These are phyloP conservation scores for Omphalea diandra DNA, from an alignment of 441 rosid species.

Conservation along the genomic window DNA sequence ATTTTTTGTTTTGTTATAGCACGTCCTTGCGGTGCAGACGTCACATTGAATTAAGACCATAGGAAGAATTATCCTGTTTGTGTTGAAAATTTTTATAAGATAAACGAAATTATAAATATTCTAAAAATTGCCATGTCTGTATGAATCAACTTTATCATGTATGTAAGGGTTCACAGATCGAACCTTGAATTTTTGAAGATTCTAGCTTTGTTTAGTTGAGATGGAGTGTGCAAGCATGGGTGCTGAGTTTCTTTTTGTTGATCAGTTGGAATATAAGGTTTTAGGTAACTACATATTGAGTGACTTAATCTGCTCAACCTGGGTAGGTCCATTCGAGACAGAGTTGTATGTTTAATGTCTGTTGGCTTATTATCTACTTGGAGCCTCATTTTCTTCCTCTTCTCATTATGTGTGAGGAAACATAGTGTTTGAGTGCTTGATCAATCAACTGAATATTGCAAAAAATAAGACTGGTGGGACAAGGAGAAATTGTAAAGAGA, in stretches of 20 bases:
- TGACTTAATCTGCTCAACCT: background rate
- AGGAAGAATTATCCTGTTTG: no score
- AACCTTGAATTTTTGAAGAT: background rate
- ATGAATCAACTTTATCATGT: background rate
- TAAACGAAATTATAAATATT: no score
- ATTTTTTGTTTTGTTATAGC: no score
- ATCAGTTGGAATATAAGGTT: background rate
- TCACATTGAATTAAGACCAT: no score
- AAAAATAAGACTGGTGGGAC: background rate
- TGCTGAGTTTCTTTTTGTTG: background rate
- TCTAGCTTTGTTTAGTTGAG: background rate
- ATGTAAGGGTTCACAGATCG: background rate
- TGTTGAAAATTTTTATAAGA: no score
- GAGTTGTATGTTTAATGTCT: background rate
- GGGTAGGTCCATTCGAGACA: background rate
- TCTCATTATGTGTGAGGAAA: background rate
- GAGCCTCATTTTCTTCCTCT: no score
- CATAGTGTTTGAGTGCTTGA: background rate
- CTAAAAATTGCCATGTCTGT: no score
- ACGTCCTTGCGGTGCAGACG: no score
- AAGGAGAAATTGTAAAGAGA: no score
- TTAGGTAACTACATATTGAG: background rate
- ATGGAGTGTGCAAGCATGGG: background rate
- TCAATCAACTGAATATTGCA: background rate
- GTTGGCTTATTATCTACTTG: background rate